Evolutionary conservation across 306 rosid genomes (phyloP).

Genomic region (Medicago lupulina): DNA sequence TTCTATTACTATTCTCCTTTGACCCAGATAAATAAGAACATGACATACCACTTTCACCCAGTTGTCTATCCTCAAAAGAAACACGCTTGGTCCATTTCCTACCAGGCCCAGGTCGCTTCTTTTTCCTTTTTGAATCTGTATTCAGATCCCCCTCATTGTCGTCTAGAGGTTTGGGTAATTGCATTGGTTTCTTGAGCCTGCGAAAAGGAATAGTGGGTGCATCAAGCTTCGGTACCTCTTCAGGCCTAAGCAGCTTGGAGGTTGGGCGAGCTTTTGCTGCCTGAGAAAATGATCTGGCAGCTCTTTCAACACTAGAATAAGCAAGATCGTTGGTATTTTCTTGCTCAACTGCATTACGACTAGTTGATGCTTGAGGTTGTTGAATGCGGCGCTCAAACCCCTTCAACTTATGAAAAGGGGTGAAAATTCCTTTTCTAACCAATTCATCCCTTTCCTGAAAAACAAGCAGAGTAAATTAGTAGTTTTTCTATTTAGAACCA

Average conservation of each 20-base stretch:
- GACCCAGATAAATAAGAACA: constrained; percentile 31
- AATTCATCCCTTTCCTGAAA: constrained; percentile 93
- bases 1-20: neutral
- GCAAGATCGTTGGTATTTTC: constrained; percentile 55
- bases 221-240: constrained; percentile 80
- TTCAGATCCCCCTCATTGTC: constrained; percentile 50
- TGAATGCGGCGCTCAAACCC: constrained; percentile 90
- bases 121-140: constrained; percentile 53
- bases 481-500: constrained; percentile 38
- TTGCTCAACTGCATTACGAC: constrained; percentile 47
- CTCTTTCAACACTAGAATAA: constrained; percentile 74
- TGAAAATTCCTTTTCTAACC: constrained; percentile 84
- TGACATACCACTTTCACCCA: constrained; percentile 67
- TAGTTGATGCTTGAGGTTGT: constrained; percentile 60
- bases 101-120: constrained; percentile 81
- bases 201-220: constrained; percentile 82
- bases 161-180: constrained; percentile 54
- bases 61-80: constrained; percentile 61
- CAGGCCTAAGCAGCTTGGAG: constrained; percentile 76
- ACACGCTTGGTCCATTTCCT: constrained; percentile 80
- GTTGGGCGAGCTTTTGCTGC: constrained; percentile 93
- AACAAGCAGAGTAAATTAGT: constrained; percentile 46
- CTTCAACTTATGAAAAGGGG: constrained; percentile 91
- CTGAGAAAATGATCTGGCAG: constrained; percentile 67
- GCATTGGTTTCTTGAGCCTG: constrained; percentile 66